Evolutionary conservation across 345 rosid species (phyloP).

Genomic region (Camelina sativa): DNA sequence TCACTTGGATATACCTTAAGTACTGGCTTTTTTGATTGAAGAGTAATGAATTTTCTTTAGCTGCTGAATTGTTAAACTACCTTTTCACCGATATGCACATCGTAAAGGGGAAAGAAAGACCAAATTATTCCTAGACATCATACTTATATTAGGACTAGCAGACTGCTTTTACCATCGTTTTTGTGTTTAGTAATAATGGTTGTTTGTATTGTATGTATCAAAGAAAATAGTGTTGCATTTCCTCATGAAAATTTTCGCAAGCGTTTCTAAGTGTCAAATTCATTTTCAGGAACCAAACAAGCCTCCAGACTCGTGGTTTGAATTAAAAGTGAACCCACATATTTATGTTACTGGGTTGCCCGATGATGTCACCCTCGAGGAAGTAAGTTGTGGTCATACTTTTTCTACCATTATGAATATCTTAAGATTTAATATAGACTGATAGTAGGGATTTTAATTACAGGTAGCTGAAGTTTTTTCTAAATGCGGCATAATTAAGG

Average conservation of each 20-base stretch:
- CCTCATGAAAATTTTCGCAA: slow-evolving; percentile 17
- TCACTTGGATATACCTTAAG: slow-evolving; percentile 3
- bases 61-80: slow-evolving; percentile 6
- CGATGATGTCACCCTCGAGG: slow-evolving; percentile 80
- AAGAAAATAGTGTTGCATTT: slow-evolving; percentile 1
- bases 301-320: slow-evolving; percentile 98
- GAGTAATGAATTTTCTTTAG: slow-evolving; percentile 13
- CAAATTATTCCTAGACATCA: slow-evolving; percentile 17
- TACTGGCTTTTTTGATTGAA: neutral
- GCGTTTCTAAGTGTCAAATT: slow-evolving; percentile 25
- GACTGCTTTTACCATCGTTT: slow-evolving; percentile 8
- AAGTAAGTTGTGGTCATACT: slow-evolving; percentile 60
- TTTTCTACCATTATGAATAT: slow-evolving; percentile 17
- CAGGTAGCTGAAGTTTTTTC: slow-evolving; percentile 93
- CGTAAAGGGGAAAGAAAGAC: neutral
- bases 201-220: slow-evolving; percentile 13
- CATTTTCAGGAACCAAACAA: slow-evolving; percentile 83
- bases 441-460: slow-evolving; percentile 41
- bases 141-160: slow-evolving; percentile 19
- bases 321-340: slow-evolving; percentile 95
- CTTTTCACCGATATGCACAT: neutral
- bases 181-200: neutral
- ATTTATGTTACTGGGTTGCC: slow-evolving; percentile 95
- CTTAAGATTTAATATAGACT: slow-evolving; percentile 29
- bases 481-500: slow-evolving; percentile 97